Percentiles rank a stretch among this genome's conserved stretches.
Evolutionary conservation across 2,329 filamentous ascomycete genomes (phyloP).

Genomic region (Aspergillus arachidicola): DNA sequence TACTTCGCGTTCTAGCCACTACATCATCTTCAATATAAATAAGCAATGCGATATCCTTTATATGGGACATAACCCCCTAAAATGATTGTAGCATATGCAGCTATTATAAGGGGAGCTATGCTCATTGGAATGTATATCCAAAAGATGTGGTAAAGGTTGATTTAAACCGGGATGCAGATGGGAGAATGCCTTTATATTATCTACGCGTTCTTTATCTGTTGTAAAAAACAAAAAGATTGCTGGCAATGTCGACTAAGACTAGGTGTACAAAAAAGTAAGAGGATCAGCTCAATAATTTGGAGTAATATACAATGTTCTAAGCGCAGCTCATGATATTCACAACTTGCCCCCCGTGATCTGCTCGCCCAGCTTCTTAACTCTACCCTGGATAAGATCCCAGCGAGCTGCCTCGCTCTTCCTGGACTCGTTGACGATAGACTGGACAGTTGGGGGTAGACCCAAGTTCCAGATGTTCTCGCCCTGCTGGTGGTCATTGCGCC

Average conservation of each 20-base stretch:
- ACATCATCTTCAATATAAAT: background rate
- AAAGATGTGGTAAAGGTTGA: background rate
- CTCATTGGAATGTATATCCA: background rate
- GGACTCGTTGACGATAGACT: conserved; percentile 31
- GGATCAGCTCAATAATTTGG: conserved; percentile 8
- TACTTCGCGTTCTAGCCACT: background rate
- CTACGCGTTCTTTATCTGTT: background rate
- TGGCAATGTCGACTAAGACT: conserved; percentile 4
- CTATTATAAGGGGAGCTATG: background rate
- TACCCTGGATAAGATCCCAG: conserved; percentile 54
- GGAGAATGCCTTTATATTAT: background rate
- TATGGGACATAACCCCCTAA: background rate
- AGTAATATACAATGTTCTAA: conserved; percentile 27
- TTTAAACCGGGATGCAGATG: background rate
- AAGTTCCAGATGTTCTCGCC: conserved; percentile 56
- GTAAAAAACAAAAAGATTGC: background rate
- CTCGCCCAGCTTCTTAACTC: conserved; percentile 67
- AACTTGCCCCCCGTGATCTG: conserved; percentile 69
- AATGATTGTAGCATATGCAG: background rate
- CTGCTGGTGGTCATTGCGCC: conserved; percentile 44
- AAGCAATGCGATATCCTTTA: too few species aligned
- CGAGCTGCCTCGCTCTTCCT: conserved; percentile 36
- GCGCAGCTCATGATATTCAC: conserved; percentile 27
- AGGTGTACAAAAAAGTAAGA: conserved; percentile 20
- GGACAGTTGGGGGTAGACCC: conserved; percentile 47